Base-by-base conservation (phyloP, 768 basidiomycete species). In the Chalciporus piperatus region DNA sequence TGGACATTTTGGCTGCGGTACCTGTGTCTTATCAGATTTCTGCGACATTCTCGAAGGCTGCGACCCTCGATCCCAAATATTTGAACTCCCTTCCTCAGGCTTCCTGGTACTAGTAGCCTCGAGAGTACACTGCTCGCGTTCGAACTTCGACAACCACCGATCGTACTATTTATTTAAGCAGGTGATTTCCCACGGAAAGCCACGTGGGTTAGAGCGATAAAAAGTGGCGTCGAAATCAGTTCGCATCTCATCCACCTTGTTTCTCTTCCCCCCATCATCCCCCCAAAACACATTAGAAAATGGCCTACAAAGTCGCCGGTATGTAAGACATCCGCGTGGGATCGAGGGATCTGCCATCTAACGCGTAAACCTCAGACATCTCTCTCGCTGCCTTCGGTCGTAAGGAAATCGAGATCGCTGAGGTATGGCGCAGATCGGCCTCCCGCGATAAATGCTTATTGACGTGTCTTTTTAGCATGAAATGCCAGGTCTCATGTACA, bases 341-440 rank as follows among this genome's bases (percentile, higher is more conserved):
- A 20, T 37, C 22, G 35, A 33, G 6, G 0, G 5, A 30, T 22
- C 38, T 23, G 32, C 20, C 28, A 49, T 47, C 51, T 55, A n/a
- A 54, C 57, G 0, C 25, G 23, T 30, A 28, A 14, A 37, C 38
- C 30, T 48, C 41, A 92, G 93, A 93, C 69, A 77, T 96, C 65
- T 98, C 95, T 65, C 91, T 99, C 69, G 97, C 97, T 69, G 96
- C 96, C 54, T 99, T 98, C 75, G 93, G 96, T 74, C 93, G 96
- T 79, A 99, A 99, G 79, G 96, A 99, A 79, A 92, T 99, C 65
- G 87, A 96, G 77, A 90, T 99, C 73, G 96, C 96, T 57, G 96
- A 99, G 87, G 95, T 96, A 72, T 60, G 70, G 48, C 39, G 38
- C 54, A 57, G 45, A 51, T 47, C 50, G 51, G 47, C 47, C 52